Percentiles rank a stretch among this genome's conserved stretches.
These are phyloP conservation scores for Rubia yunnanensis DNA, from an alignment of 257 asterid species.

Conservation along the genomic window DNA sequence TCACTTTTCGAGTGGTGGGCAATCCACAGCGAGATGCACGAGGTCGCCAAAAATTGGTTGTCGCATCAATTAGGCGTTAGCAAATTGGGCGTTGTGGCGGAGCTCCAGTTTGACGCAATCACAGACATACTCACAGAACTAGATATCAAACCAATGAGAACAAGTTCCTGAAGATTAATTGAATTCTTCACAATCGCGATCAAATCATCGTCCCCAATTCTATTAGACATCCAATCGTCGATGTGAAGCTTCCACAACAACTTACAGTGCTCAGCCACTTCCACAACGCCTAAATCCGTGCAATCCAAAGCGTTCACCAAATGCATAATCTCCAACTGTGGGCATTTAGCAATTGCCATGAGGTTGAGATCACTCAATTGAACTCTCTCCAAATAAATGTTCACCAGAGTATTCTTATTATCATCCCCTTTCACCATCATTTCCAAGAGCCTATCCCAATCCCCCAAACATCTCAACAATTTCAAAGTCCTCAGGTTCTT, in stretches of 20 bases:
- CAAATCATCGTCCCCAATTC: conserved; percentile 75
- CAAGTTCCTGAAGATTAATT: conserved; percentile 59
- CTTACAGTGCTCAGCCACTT: conserved; percentile 64
- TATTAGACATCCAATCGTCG: conserved; percentile 88
- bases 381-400: conserved; percentile 73
- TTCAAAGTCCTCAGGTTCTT: conserved; percentile 56
- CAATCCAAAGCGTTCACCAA: conserved; percentile 71
- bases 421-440: conserved; percentile 31
- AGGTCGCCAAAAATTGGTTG: too few species aligned
- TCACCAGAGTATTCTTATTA: conserved; percentile 37
- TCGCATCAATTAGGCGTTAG: too few species aligned
- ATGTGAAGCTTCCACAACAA: conserved; percentile 79
- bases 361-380: conserved; percentile 68
- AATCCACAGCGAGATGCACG: too few species aligned
- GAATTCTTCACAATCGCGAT: conserved; percentile 56
- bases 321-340: conserved; percentile 60
- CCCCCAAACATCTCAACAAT: conserved; percentile 63
- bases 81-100: too few species aligned
- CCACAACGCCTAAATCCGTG: conserved; percentile 54
- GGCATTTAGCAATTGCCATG: conserved; percentile 44
- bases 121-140: conserved; percentile 47
- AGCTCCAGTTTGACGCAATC: conserved; percentile 60
- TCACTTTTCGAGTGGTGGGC: too few species aligned
- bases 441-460: conserved; percentile 71
- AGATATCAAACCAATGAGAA: conserved; percentile 77